Conservation (phyloP, 441 rosid genomes). For the Syzygium syzygioides region DNA sequence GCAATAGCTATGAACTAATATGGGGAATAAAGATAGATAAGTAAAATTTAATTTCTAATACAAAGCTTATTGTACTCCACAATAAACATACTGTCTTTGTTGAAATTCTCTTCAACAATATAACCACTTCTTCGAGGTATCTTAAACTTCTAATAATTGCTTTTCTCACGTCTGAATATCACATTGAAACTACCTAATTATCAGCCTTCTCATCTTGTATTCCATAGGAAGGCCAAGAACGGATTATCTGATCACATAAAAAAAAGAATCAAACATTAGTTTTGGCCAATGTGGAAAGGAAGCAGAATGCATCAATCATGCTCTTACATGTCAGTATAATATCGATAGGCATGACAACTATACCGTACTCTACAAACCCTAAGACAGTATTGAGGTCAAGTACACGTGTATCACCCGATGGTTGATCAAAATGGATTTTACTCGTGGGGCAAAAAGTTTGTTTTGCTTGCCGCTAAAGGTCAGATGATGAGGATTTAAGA, state of each 20-base stretch:
- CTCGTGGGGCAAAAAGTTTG: background rate
- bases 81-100: accelerated
- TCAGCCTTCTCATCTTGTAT: background rate
- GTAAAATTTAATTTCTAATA: background rate
- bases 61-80: background rate
- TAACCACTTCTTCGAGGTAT: background rate
- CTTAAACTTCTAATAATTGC: accelerated
- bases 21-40: background rate
- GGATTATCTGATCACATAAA: background rate
- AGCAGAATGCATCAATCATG: background rate
- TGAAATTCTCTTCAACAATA: background rate
- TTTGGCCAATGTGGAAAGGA: background rate
- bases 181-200: background rate
- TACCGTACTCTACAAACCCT: background rate
- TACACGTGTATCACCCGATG: background rate
- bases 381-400: background rate
- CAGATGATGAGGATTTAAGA: background rate
- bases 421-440: background rate
- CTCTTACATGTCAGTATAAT: background rate
- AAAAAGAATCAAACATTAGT: background rate
- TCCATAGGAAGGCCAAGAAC: background rate
- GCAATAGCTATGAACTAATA: background rate
- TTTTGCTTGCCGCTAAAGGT: background rate
- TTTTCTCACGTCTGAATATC: background rate
- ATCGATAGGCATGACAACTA: background rate